Conservation (phyloP, 306 rosid genomes). For the Spatholobus suberectus region DNA sequence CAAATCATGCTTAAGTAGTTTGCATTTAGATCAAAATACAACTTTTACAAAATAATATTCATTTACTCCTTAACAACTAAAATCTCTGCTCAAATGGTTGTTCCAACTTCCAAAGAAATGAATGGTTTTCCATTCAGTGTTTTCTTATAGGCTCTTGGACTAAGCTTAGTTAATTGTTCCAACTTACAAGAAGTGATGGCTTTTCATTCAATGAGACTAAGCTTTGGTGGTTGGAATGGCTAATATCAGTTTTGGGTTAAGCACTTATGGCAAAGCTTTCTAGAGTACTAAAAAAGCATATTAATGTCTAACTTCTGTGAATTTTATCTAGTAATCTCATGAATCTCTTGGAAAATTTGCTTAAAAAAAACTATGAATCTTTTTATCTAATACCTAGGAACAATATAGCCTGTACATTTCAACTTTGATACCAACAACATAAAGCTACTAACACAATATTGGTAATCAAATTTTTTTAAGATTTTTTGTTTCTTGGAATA, state of each 20-base stretch:
- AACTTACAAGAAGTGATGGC: too few relatives aligned
- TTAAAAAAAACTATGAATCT: background rate
- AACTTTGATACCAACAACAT: background rate
- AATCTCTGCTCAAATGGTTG: background rate
- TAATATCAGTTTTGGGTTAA: background rate
- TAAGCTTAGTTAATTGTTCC: background rate
- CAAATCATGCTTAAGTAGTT: background rate
- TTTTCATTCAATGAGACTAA: background rate
- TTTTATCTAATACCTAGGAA: background rate
- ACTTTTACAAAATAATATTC: background rate
- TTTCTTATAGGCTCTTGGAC: background rate
- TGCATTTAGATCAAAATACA: background rate
- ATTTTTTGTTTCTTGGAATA: background rate
- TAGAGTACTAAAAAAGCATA: background rate
- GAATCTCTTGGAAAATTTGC: background rate
- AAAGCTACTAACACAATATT: too few relatives aligned
- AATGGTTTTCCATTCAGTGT: background rate
- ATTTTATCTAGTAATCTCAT: background rate
- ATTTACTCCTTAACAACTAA: background rate
- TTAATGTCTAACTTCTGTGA: background rate
- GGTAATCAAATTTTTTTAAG: background rate
- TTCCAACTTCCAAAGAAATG: too few relatives aligned
- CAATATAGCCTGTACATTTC: background rate
- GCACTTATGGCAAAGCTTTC: background rate
- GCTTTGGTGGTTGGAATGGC: background rate